A percentile compares a stretch with the other conserved stretches of the same genome.
Evolutionary conservation across 176 grass and related monocot species (phyloP).

Genomic region (Puya raimondii): DNA sequence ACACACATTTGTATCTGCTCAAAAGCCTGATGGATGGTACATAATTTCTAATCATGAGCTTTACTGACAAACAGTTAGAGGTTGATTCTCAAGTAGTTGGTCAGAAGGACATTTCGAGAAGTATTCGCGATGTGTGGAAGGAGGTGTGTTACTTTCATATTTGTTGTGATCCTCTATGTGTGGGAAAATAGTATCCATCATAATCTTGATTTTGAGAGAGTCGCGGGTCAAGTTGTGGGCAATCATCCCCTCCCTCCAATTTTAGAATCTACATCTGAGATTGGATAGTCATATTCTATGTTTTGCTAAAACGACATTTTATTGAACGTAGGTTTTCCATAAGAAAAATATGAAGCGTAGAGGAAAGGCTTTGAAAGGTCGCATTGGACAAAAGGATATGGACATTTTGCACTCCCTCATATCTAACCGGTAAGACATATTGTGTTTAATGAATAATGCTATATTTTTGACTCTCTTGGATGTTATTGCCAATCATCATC

Average conservation of each 20-base stretch:
- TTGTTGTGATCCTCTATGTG: background rate
- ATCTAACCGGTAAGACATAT: constrained; percentile 58
- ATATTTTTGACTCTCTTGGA: constrained; percentile 16
- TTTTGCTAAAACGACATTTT: constrained; percentile 10
- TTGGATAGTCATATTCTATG: background rate
- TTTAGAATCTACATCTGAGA: constrained; percentile 1
- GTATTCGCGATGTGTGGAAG: constrained; percentile 79
- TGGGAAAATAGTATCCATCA: background rate
- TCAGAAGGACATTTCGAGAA: constrained; percentile 89
- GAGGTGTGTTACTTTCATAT: constrained; percentile 32
- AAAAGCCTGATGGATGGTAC: background rate
- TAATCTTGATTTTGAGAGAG: background rate
- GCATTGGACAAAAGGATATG: constrained; percentile 34
- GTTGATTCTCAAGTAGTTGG: constrained; percentile 88
- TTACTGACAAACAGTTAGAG: constrained; percentile 38
- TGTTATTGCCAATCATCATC: constrained; percentile 10
- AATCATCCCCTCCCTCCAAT: background rate
- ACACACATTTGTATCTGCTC: background rate
- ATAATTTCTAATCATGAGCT: constrained; percentile 11
- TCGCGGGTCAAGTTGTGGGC: background rate
- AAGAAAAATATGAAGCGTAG: constrained; percentile 59
- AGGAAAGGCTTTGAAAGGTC: constrained; percentile 29
- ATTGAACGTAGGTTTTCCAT: constrained; percentile 54
- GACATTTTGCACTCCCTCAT: constrained; percentile 68
- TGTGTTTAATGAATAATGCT: constrained; percentile 19